Evolutionary conservation across 768 basidiomycete genomes (phyloP), one percentile per base, ranked within the genome.

Genomic region (Termitomyces bulborhizus): DNA sequence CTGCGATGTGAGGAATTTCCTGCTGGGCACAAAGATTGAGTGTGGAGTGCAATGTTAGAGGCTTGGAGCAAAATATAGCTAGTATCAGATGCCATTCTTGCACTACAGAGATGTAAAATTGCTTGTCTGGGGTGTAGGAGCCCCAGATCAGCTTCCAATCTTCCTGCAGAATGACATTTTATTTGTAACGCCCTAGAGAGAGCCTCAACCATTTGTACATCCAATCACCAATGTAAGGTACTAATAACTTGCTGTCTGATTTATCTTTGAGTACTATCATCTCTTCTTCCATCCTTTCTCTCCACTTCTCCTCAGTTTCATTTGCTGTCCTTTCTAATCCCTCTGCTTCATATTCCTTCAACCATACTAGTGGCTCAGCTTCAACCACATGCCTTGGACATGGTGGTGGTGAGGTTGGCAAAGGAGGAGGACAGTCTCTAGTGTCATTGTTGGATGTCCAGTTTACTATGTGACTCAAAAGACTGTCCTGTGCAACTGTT

Each of bases 31-130:
- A 7, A 9, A 46, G n/a, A 32, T 46, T 46, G 3, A 12, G 4
- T 7, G 26, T 32, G 15, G 32, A 39, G 5, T 39, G 15, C 3
- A 15, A 46, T 24, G 16, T 13, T 32, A 34, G 18, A 13, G 32
- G 24, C 21, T 1, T 1, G 0, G 11, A 6, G 13, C 9, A 5
- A 2, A 18, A 32, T 37, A 15, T 34, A 2, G 31, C 47, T 18
- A 2, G 37, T 3, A 52, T 26, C 6, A 57, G 51, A 21, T 57
- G 44, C 56, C 56, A 57, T 13, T 57, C 56, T 12, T 26, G 9
- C 1, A 41, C 27, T 16, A 13, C 26, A 2, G 2, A 8, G 6
- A 51, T 6, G 12, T 44, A 57, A 29, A 46, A 51, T n/a, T 51
- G 51, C 27, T 57, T 40, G 1, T 51, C 50, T 1, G 51, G 56